Evolutionary conservation across 108 stramenopile species (phyloP), one percentile per base, ranked within the genome.

Genomic region (Cylindrotheca fusiformis): DNA sequence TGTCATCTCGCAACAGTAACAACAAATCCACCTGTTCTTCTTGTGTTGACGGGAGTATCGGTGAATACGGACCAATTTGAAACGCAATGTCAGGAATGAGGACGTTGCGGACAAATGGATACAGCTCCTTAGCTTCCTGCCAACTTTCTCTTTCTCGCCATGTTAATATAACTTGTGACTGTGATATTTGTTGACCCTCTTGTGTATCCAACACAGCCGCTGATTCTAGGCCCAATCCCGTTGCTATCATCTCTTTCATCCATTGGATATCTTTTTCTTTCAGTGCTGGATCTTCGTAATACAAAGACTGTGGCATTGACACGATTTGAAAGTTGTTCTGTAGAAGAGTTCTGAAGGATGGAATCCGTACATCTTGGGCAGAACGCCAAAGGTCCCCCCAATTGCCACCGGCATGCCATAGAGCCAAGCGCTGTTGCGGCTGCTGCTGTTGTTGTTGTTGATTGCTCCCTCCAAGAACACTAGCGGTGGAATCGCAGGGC

Each of bases 351-450:
- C 53, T 31, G 10, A 76, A 53, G 33, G 63, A 59, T 48, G 47
- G 41, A 5, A 70, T 60, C 4, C 75, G 69, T 18, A 61, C 26
- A 31, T 46, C 45, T 18, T 76, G 75, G 17, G 55, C 50, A 29
- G 48, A 8, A 6, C 47, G 54, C 75, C 75, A 76, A 51, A 76
- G 36, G 48, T 76, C 69, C 8, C 75, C 75, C 69, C 69, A 76
- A 41, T 76, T 76, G 5, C 75, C 75, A 49, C 75, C 75, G 0
- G 62, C 75, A 51, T 76, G 75, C 75, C 69, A 76, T 25, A 76
- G 27, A 14, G 75, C 75, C 22, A 71, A n/a, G 46, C 46, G 63
- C 18, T 30, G n/a, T n/a, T n/a, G n/a, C n/a, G n/a, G n/a, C 1
- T 19, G 18, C 22, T 30, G 49, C 21, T 28, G 49, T 12, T 31